A percentile compares a stretch with the other conserved stretches of the same genome.
Conservation (phyloP, 2,329 filamentous ascomycete species). For the Diaporthe vexans region DNA sequence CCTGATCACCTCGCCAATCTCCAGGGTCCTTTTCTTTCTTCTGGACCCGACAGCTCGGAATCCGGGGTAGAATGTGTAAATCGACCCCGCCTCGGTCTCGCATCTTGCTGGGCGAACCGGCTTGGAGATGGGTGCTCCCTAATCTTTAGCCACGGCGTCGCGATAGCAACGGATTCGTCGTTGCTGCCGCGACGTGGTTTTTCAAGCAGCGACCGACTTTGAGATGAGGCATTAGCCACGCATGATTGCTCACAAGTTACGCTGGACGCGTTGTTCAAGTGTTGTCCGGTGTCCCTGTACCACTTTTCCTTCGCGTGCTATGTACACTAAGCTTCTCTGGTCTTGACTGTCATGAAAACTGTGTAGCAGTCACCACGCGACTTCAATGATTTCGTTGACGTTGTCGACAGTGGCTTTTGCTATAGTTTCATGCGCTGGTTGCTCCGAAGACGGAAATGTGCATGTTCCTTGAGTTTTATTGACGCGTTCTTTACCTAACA, state of each 20-base stretch:
- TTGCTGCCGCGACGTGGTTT: not conserved
- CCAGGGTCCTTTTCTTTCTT: not conserved
- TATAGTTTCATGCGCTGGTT: not conserved
- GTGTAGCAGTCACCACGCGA: not conserved
- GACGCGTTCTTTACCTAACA: not conserved
- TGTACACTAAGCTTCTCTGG: not conserved
- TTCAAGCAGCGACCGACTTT: no score
- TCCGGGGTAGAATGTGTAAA: constrained; percentile 4
- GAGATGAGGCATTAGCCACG: not conserved
- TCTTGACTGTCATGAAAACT: not conserved
- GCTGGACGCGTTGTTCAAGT: not conserved
- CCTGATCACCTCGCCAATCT: constrained; percentile 16
- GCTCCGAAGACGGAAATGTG: not conserved
- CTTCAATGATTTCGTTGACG: no score
- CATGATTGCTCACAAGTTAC: not conserved
- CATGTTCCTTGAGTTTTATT: not conserved
- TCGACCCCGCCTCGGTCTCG: constrained; percentile 2
- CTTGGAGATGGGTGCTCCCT: not conserved
- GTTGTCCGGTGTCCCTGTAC: not conserved
- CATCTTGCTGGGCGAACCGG: not conserved
- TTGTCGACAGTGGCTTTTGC: not conserved
- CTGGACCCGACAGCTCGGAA: constrained; percentile 19
- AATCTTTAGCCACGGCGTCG: no score
- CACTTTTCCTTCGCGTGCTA: not conserved
- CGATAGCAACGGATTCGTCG: not conserved